Conservation (phyloP, 306 rosid species). For the Glycyrrhiza uralensis region DNA sequence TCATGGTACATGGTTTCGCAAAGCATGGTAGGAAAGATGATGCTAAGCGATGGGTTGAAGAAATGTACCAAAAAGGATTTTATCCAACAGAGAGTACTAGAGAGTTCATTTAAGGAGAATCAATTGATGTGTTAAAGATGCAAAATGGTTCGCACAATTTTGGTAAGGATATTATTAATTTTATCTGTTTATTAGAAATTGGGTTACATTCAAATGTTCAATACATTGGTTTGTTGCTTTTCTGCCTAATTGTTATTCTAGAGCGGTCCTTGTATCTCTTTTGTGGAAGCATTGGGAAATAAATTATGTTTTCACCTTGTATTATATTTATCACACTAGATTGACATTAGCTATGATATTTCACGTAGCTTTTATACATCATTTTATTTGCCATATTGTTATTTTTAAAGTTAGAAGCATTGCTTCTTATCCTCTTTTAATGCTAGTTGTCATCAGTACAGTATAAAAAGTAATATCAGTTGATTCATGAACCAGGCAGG, state of each 20-base stretch:
- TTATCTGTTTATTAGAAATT: background rate
- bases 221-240: conserved; percentile 22
- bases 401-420: conserved; percentile 12
- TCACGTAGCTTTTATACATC: conserved; percentile 24
- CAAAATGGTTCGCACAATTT: conserved; percentile 33
- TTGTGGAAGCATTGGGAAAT: conserved; percentile 32
- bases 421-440: conserved; percentile 5
- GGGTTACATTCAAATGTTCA: conserved; percentile 20
- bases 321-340: conserved; percentile 31
- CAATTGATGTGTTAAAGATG: conserved; percentile 14
- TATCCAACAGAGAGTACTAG: conserved; percentile 20
- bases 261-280: conserved; percentile 18
- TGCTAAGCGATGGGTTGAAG: conserved; percentile 49
- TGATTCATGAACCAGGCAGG: background rate
- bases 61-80: conserved; percentile 55
- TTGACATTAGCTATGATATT: conserved; percentile 22
- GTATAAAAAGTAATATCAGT: conserved; percentile 14
- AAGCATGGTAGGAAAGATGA: conserved; percentile 52
- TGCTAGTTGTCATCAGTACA: conserved; percentile 3
- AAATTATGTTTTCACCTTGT: conserved; percentile 35
- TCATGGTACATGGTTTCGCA: conserved; percentile 51
- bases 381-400: conserved; percentile 6
- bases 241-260: background rate
- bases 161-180: conserved; percentile 22
- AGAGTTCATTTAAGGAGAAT: conserved; percentile 16